phyloP scores from a whole-genome alignment of 129 eudicot species.

The Saussurea involucrata region DNA sequence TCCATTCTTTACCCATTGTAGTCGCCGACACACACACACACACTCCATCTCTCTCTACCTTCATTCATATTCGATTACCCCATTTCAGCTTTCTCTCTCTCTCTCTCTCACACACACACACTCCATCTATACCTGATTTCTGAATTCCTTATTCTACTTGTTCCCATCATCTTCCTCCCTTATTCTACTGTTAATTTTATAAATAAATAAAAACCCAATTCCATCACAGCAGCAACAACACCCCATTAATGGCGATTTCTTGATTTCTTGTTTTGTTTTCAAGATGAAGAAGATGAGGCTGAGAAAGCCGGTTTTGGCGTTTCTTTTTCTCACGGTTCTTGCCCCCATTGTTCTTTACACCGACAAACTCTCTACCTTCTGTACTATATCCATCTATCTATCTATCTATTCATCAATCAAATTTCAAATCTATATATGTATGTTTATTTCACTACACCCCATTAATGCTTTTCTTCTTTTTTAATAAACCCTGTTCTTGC shows the following conservation, averaged over 20 bases:
- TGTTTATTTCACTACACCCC: too few relatives aligned
- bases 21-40: background rate
- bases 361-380: constrained; percentile 31
- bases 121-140: background rate
- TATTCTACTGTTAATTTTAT: background rate
- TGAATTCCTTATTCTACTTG: background rate
- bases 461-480: background rate
- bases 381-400: background rate
- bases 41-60: background rate
- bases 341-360: constrained; percentile 68
- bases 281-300: constrained; percentile 36
- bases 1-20: background rate
- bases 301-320: constrained; percentile 38
- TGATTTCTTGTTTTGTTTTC: background rate
- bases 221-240: too few relatives aligned
- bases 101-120: too few relatives aligned
- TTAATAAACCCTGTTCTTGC: background rate
- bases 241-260: background rate
- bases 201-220: background rate
- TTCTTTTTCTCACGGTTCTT: constrained; percentile 54
- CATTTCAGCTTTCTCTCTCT: too few relatives aligned
- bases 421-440: too few relatives aligned
- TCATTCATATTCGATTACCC: background rate
- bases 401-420: too few relatives aligned
- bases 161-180: background rate